Evolutionary conservation across 176 grass and related monocot species (phyloP), one percentile per base, ranked within the genome.

Genomic region (Bonia amplexicaulis): DNA sequence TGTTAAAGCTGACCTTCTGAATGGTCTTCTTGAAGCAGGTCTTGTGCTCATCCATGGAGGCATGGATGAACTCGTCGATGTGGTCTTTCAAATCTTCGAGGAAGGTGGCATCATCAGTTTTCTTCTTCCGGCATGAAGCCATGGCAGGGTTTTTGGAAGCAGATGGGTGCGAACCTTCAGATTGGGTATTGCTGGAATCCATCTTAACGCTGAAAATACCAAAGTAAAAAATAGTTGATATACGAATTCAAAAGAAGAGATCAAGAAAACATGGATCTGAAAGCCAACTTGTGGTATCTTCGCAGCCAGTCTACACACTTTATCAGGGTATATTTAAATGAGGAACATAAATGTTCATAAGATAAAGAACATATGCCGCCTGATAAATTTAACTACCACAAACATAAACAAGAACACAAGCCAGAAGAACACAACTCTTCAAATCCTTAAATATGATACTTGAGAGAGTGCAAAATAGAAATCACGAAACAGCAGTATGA

Each of bases 31-130:
- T 86, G 78, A 98, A 95, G 85, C 96, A 98, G 65, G 83, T 90
- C 74, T 95, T 98, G 86, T 98, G 96, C 77, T 98, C 96, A 76
- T 95, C 96, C 96, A 98, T 89, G 42, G 96, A 98, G 0, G 96
- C 93, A 35, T 95, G 86, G 58, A 98, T 83, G 80, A 98, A 98
- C 46, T 98, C 93, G 12, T 98, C 96, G 0, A 98, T 89, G 67
- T 98, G 96, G 3, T 98, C 96, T 71, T 65, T 98, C 87, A 95
- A 42, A 68, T 98, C 96, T 74, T 91, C 85, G 1, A 98, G 23
- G 48, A 98, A 98, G 31, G 88, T 87, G 17, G 69, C 91, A 69
- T 92, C 87, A 19, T 91, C 89, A 2, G 89, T 88, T 85, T 95
- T 98, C 69, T 95, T 98, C 89, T 92, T 98, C 63, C 93, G 66